phyloP scores from a whole-genome alignment of 805 yeast species.

The Candida schatavii region DNA sequence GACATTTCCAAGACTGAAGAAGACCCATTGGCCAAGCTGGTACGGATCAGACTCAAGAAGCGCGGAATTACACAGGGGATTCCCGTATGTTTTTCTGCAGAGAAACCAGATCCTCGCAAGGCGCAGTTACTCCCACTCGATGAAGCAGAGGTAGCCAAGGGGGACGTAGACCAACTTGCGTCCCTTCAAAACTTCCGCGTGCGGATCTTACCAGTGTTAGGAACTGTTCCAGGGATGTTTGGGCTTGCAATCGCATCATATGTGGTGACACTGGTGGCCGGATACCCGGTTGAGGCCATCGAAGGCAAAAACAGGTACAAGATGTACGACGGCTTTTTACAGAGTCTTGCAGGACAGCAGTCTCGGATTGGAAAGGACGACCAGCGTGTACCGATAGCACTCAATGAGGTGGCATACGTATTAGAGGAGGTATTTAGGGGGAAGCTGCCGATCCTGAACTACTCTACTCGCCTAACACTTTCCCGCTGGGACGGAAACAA shows the following conservation, averaged over 20 bases:
- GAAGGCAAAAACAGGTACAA: constrained; percentile 88
- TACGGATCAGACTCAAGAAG: constrained; percentile 77
- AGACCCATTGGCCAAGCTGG: constrained; percentile 87
- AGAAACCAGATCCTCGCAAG: constrained; percentile 94
- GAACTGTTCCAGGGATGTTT: constrained; percentile 96
- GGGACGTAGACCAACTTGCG: constrained; percentile 81
- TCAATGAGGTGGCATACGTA: constrained; percentile 74
- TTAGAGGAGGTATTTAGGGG: constrained; percentile 93
- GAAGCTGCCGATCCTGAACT: constrained; percentile 82
- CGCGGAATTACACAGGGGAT: constrained; percentile 74
- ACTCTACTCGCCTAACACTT: constrained; percentile 72
- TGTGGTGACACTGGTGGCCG: constrained; percentile 73
- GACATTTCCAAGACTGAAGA: constrained; percentile 90
- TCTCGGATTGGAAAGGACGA: constrained; percentile 69
- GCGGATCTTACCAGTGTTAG: constrained; percentile 90
- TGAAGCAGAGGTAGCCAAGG: constrained; percentile 75
- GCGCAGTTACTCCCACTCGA: constrained; percentile 84
- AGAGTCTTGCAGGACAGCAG: constrained; percentile 84
- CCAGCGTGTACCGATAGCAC: constrained; percentile 71
- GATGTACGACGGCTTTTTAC: constrained; percentile 78
- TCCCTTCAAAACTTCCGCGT: constrained; percentile 90
- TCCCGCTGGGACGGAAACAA: constrained; percentile 79
- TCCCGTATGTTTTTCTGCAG: constrained; percentile 88
- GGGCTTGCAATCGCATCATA: constrained; percentile 89
- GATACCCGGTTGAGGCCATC: constrained; percentile 86